These are phyloP conservation scores for Mrakiaceae sp. DNA, from an alignment of 1,284 basidiomycete species.

Conservation along the genomic window DNA sequence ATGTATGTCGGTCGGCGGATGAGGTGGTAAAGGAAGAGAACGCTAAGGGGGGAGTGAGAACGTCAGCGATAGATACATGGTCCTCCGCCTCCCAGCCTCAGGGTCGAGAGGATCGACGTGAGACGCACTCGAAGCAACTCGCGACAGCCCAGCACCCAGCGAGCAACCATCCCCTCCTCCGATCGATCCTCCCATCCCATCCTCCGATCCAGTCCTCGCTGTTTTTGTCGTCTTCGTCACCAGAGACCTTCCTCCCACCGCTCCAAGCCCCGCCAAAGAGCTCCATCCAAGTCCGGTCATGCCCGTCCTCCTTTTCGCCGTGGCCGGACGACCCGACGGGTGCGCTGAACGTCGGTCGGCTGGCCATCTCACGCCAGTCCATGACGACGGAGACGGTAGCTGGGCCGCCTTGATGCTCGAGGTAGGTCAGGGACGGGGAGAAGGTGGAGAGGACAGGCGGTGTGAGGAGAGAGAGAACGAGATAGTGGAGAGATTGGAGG, in stretches of 20 bases:
- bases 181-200: slow-evolving; percentile 48
- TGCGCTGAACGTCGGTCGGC: slow-evolving; percentile 46
- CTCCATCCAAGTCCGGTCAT: slow-evolving; percentile 5
- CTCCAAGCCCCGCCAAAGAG: slow-evolving; percentile 58
- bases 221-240: slow-evolving; percentile 26
- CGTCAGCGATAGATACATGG: neutral
- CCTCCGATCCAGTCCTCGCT: slow-evolving; percentile 21
- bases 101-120: slow-evolving; percentile 6
- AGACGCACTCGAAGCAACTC: slow-evolving; percentile 63
- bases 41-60: slow-evolving; percentile 41
- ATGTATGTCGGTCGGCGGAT: slow-evolving; percentile 84
- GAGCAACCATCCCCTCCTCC: slow-evolving; percentile 73
- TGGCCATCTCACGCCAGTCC: slow-evolving; percentile 94
- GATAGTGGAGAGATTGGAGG: slow-evolving; percentile 83
- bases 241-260: slow-evolving; percentile 56
- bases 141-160: slow-evolving; percentile 70
- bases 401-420: slow-evolving; percentile 59
- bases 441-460: slow-evolving; percentile 67
- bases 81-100: neutral
- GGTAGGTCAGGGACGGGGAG: slow-evolving; percentile 52
- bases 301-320: neutral
- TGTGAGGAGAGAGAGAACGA: slow-evolving; percentile 69
- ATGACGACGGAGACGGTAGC: slow-evolving; percentile 47
- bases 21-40: slow-evolving; percentile 74
- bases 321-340: neutral